Evolutionary conservation across 768 basidiomycete genomes (phyloP).

Genomic region (Hypsizygus marmoreus): DNA sequence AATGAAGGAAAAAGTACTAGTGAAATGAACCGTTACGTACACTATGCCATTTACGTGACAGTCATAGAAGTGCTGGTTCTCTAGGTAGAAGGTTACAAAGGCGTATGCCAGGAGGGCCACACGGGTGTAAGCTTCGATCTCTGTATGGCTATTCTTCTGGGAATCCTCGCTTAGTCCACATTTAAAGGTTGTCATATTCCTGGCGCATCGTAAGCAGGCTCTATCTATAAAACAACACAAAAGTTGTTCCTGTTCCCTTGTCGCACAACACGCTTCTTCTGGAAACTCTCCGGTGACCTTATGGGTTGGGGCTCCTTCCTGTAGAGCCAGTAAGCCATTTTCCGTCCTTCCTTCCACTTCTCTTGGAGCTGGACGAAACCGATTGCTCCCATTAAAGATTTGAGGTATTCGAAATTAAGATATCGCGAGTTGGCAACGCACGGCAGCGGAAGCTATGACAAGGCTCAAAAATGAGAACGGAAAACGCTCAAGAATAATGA

Average conservation of each 20-base stretch:
- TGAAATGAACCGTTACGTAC: too few relatives aligned
- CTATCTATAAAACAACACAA: slow-evolving; percentile 38
- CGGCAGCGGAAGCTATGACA: slow-evolving; percentile 72
- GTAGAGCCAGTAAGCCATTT: slow-evolving; percentile 88
- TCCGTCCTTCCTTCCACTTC: slow-evolving; percentile 69
- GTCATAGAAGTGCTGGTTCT: too few relatives aligned
- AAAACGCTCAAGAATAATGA: too few relatives aligned
- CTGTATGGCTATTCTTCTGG: too few relatives aligned
- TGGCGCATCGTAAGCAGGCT: not conserved
- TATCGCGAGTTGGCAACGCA: slow-evolving; percentile 89
- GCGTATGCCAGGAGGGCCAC: too few relatives aligned
- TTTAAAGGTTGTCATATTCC: too few relatives aligned
- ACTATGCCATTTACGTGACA: too few relatives aligned
- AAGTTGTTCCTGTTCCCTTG: slow-evolving; percentile 84
- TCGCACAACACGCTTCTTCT: slow-evolving; percentile 60
- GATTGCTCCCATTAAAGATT: slow-evolving; percentile 55
- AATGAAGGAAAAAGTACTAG: not conserved
- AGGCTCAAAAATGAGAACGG: too few relatives aligned
- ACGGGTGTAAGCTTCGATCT: too few relatives aligned
- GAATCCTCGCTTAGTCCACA: too few relatives aligned
- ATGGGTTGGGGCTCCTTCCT: slow-evolving; percentile 37
- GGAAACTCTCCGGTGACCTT: slow-evolving; percentile 29
- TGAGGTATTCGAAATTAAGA: slow-evolving; percentile 60
- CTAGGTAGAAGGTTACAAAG: too few relatives aligned
- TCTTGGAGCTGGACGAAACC: slow-evolving; percentile 65